phyloP scores from a whole-genome alignment of 1,284 basidiomycete species.

The Ceratobasidium sp. region DNA sequence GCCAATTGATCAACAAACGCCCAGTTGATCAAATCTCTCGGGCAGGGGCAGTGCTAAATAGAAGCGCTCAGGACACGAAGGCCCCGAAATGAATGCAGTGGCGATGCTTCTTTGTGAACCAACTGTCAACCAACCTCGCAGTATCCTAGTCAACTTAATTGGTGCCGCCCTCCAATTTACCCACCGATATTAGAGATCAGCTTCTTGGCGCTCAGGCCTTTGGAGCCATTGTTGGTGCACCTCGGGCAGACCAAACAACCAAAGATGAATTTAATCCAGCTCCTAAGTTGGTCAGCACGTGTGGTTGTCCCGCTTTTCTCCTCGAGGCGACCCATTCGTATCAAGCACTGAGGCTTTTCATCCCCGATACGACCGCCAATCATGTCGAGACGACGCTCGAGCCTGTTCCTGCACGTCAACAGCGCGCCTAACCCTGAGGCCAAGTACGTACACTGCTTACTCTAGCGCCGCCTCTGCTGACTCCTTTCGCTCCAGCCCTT shows the following conservation, averaged over 20 bases:
- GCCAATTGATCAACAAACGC: constrained; percentile 2
- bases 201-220: background rate
- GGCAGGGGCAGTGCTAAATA: constrained; percentile 1
- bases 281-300: background rate
- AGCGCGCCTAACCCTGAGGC: constrained; percentile 19
- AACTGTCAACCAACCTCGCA: no score
- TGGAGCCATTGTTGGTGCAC: background rate
- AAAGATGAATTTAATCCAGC: background rate
- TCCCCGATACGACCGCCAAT: background rate
- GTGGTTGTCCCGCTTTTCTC: background rate
- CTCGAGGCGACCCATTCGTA: background rate
- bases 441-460: background rate
- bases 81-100: background rate
- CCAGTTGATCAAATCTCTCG: background rate
- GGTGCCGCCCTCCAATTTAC: background rate
- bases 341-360: background rate
- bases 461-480: no score
- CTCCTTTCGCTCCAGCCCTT: background rate
- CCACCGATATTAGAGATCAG: background rate
- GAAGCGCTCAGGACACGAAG: background rate
- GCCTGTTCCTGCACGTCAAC: constrained; percentile 9
- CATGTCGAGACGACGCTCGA: constrained; percentile 18
- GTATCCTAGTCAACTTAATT: background rate
- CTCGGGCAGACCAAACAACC: constrained; percentile 10
- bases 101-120: background rate